These are phyloP conservation scores for Larix sibirica DNA, from an alignment of 83 land plant genomes.

Conservation along the genomic window DNA sequence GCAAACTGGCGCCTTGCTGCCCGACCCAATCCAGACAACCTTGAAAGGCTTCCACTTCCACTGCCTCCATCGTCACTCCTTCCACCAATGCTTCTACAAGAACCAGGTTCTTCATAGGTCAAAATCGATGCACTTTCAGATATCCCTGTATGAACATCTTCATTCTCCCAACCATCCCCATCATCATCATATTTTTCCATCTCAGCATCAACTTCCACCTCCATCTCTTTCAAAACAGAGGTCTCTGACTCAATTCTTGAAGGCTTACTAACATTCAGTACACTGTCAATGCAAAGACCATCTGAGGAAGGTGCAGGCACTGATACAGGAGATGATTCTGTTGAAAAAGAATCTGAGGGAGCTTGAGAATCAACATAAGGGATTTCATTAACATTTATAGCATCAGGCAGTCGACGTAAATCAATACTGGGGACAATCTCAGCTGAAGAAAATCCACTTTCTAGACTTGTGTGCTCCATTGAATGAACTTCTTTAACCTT, in stretches of 20 bases:
- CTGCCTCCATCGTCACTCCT: conserved; percentile 65
- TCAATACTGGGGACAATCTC: neutral
- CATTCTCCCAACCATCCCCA: conserved; percentile 58
- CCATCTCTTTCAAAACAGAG: conserved; percentile 36
- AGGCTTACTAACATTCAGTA: neutral
- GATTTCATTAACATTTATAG: neutral
- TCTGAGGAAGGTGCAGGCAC: neutral
- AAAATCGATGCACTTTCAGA: conserved; percentile 28
- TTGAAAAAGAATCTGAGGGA: conserved; percentile 9
- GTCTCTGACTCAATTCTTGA: conserved; percentile 14
- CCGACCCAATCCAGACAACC: conserved; percentile 88
- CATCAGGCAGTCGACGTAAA: neutral
- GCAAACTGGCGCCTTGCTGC: conserved; percentile 89
- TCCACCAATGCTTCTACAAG: conserved; percentile 60
- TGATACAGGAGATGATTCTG: conserved; percentile 3
- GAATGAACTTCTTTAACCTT: neutral
- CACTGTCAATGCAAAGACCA: neutral
- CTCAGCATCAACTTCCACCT: conserved; percentile 33
- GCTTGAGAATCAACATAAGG: neutral
- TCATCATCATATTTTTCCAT: conserved; percentile 70
- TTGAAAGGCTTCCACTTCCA: conserved; percentile 88
- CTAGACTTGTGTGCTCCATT: neutral
- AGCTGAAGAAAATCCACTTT: neutral
- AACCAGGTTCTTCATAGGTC: conserved; percentile 68
- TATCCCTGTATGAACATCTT: conserved; percentile 36